phyloP scores from a whole-genome alignment of 2,329 filamentous ascomycete genomes.

The Malbranchea zuffiana region DNA sequence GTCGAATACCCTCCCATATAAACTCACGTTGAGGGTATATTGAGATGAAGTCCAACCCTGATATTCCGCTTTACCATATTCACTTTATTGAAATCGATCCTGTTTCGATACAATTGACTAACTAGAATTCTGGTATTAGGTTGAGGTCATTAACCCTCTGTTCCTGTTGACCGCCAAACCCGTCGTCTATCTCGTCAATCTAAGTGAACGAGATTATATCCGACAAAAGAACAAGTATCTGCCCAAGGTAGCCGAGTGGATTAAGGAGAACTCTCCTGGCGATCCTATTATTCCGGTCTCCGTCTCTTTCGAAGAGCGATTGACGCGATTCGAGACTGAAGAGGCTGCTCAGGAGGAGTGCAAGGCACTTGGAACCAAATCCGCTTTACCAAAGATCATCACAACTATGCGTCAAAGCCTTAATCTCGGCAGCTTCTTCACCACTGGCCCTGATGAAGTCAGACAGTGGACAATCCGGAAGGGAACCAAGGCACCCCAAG shows the following conservation, averaged over 20 bases:
- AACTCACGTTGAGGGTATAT: slow-evolving; percentile 62
- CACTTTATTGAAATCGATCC: slow-evolving; percentile 12
- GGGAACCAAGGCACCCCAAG: slow-evolving; percentile 93
- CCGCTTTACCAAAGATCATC: slow-evolving; percentile 83
- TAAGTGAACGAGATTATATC: slow-evolving; percentile 93
- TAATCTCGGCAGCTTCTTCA: slow-evolving; percentile 93
- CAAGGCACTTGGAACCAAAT: slow-evolving; percentile 78
- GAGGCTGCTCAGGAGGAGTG: slow-evolving; percentile 71
- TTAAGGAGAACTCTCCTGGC: slow-evolving; percentile 77
- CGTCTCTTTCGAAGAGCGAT: slow-evolving; percentile 81
- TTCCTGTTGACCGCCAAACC: slow-evolving; percentile 94
- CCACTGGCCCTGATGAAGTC: slow-evolving; percentile 87
- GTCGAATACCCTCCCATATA: slow-evolving; percentile 72
- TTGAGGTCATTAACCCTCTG: slow-evolving; percentile 94
- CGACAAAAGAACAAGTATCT: slow-evolving; percentile 99
- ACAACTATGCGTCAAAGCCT: slow-evolving; percentile 85
- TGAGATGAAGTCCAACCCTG: slow-evolving; percentile 79
- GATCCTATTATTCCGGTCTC: slow-evolving; percentile 92
- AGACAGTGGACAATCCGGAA: slow-evolving; percentile 96
- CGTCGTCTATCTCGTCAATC: slow-evolving; percentile 91
- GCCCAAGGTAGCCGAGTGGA: slow-evolving; percentile 85
- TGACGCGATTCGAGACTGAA: slow-evolving; percentile 69
- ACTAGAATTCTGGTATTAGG: slow-evolving; percentile 45
- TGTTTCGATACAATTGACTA: slow-evolving; percentile 16
- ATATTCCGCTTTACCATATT: slow-evolving; percentile 28